Base-by-base conservation (phyloP, 306 rosid genomes). In the Ammopiptanthus mongolicus region DNA sequence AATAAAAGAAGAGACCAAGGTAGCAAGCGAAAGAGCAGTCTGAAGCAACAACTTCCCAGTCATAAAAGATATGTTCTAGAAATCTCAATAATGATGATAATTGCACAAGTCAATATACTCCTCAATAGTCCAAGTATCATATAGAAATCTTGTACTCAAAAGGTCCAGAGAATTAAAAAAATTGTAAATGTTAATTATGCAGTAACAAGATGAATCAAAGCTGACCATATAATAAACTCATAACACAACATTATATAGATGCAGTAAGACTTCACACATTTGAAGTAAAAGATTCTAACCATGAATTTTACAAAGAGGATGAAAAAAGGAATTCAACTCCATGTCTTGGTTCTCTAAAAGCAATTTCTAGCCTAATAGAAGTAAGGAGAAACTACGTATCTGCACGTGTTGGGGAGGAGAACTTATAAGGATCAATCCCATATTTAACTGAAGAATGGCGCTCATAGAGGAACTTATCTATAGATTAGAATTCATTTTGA, bases 101-200 rank as follows among this genome's bases (percentile, higher is more conserved):
- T 50, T 50, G 41, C 37, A 39, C 17, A 69, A 47, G 58, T 76
- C 53, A 73, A 55, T 23, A 62, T 41, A 66, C 69, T 55, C 47
- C 47, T 7, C 8, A 59, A 57, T 33, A 77, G 71, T 47, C 69
- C 72, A 84, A 71, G 64, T 71, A 79, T n/a, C 21, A 58, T 34
- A 68, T 33, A 29, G 22, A 77, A 46, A 62, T 44, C 4, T 64
- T 69, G 23, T 59, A 63, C 58, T 56, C 50, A n/a, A 31, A 78
- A 65, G 23, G 71, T 50, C 62, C 74, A 37, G 69, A 52, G 65
- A 56, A 51, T 46, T 36, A 41, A 46, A 44, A 46, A 19, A 21
- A 76, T 46, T 33, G 47, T 37, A 71, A 55, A 71, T 5, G 1
- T 36, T 70, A 52, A 50, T 63, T 42, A 37, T 63, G 50, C 60